Percentiles rank a stretch among this genome's conserved stretches.
Evolutionary conservation across 495 filamentous ascomycete species (phyloP).

Genomic region (Physcia stellaris): DNA sequence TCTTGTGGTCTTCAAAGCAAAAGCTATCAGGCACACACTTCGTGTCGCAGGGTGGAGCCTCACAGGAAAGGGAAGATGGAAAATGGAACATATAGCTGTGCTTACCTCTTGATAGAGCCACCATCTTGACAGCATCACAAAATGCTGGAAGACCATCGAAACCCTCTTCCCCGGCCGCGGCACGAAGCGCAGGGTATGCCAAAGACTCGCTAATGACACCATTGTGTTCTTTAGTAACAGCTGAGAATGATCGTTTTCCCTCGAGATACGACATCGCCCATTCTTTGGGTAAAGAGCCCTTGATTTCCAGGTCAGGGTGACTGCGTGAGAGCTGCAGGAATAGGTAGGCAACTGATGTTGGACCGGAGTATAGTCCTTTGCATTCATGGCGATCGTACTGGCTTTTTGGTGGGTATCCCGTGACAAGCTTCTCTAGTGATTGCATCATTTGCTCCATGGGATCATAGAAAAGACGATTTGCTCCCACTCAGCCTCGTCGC

Average conservation of each 20-base stretch:
- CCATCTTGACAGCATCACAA: too few species aligned
- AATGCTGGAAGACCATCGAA: too few species aligned
- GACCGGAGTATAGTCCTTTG: conserved; percentile 42
- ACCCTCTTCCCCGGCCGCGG: conserved; percentile 27
- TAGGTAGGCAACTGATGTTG: conserved; percentile 44
- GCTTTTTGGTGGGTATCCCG: conserved; percentile 3
- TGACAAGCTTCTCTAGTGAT: conserved; percentile 3
- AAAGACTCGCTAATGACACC: conserved; percentile 44
- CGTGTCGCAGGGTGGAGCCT: too few species aligned
- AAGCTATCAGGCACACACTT: too few species aligned
- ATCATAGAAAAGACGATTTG: too few species aligned
- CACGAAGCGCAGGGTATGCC: conserved; percentile 34
- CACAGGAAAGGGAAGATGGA: too few species aligned
- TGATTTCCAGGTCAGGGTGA: conserved; percentile 32
- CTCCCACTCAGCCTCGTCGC: too few species aligned
- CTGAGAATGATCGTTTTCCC: too few species aligned
- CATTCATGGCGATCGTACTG: conserved; percentile 4
- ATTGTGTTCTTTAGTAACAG: conserved; percentile 24
- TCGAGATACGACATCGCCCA: conserved; percentile 27
- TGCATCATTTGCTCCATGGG: conserved; percentile 1
- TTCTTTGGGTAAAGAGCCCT: conserved; percentile 30
- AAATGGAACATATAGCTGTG: too few species aligned
- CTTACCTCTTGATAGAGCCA: too few species aligned
- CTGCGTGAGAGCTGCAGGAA: conserved; percentile 36
- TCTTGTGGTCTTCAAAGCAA: too few species aligned